phyloP scores from a whole-genome alignment of 2,329 filamentous ascomycete species.

The Sporothrix humicola region DNA sequence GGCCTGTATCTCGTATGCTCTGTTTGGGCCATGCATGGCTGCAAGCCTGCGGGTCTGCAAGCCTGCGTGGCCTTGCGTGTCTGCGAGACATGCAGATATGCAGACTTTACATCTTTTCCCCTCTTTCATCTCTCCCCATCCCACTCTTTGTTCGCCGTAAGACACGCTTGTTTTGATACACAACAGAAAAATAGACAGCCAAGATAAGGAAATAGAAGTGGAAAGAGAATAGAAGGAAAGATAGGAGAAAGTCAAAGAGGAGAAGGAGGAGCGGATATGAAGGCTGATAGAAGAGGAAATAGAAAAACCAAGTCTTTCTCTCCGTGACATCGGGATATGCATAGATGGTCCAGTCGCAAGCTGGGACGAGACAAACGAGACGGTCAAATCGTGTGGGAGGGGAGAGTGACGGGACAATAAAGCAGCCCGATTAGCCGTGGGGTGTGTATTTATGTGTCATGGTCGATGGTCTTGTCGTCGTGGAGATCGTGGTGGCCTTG shows the following conservation, averaged over 20 bases:
- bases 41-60: too few relatives aligned
- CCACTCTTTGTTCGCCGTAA: neutral
- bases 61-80: neutral
- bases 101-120: neutral
- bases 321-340: neutral
- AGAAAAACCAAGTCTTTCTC: neutral
- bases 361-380: neutral
- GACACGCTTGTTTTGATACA: neutral
- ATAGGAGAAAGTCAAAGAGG: neutral
- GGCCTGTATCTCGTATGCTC: slow-evolving; percentile 1
- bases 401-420: neutral
- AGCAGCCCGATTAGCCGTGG: neutral
- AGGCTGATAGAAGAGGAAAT: neutral
- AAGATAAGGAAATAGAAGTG: neutral
- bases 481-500: too few relatives aligned
- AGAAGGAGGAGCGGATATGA: neutral
- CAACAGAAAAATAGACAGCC: neutral
- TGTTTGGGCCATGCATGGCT: neutral
- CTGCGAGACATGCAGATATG: slow-evolving; percentile 5
- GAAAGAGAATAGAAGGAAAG: neutral
- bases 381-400: neutral
- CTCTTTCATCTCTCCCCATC: neutral
- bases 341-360: neutral
- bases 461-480: neutral
- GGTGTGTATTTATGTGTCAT: neutral